Evolutionary conservation across 1,284 basidiomycete species (phyloP), one percentile per base, ranked within the genome.

Genomic region (Ustilago hordei): DNA sequence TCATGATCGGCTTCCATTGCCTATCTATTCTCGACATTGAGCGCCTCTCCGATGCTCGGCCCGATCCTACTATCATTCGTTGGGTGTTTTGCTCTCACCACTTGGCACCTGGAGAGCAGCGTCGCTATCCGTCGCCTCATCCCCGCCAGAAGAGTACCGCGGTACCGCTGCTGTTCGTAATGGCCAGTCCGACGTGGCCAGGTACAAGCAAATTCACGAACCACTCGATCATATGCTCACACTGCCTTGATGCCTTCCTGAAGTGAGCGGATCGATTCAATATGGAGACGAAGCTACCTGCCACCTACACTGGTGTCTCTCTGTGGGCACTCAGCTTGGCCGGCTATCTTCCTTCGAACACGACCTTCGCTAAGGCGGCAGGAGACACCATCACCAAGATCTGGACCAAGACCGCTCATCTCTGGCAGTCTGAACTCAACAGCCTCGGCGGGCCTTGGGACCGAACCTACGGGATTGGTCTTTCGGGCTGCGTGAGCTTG

Each of bases 361-460:
- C 70, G n/a, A 68, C 65, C 23, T 68, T 73, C 56, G 60, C 64
- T 12, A 48, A 67, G 54, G 28, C 64, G 5, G 70, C 70, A 6
- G 70, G 70, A 15, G 70, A 73, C 8, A 73, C 70, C 28, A 73
- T 73, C 47, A 45, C 64, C 60, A 73, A 73, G 61, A 60, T 73
- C 54, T 73, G 70, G 70, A 45, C 45, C 60, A 73, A 73, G 70
- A 73, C 64, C 8, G 60, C 70, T 23, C 34, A 67, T 56, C 70
- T 73, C 13, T 73, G 62, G 61, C 64, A 73, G 53, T 57, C 70
- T 15, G 35, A 73, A 39, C 53, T 73, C 32, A 67, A 68, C 60
- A 73, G 61, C 15, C 61, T 68, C 9, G 70, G 64, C 36, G 70
- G 70, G 3, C 60, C 64, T 12, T 73, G 70, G 70, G 70, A 68